Percentiles rank a stretch among this genome's conserved stretches.
Conservation (phyloP, 73 alveolate genomes). For the Urostyla sp. region DNA sequence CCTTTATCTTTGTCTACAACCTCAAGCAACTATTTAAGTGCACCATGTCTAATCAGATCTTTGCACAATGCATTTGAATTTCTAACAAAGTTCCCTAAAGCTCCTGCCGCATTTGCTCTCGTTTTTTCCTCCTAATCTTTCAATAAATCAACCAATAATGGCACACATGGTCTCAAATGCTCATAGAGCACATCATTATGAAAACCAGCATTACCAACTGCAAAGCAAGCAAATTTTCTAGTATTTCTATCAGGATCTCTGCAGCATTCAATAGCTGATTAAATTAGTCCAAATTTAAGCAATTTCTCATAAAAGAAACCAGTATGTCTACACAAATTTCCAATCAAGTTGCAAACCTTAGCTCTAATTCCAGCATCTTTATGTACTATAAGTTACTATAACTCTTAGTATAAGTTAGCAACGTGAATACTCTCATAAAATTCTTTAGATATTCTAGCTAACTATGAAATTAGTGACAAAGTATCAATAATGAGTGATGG, state of each 20-base stretch:
- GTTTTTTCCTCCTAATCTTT: constrained; percentile 98
- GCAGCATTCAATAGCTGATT: constrained; percentile 96
- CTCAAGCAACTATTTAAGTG: constrained; percentile 90
- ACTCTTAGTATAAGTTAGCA: constrained; percentile 86
- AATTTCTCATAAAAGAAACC: constrained; percentile 95
- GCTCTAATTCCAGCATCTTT: constrained; percentile 94
- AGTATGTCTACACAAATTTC: constrained; percentile 97
- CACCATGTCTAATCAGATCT: constrained; percentile 94
- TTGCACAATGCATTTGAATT: constrained; percentile 90
- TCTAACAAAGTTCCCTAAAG: constrained; percentile 97
- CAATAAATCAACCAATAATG: constrained; percentile 92
- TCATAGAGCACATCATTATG: constrained; percentile 95
- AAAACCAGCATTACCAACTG: constrained; percentile 99
- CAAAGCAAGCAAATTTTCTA: constrained; percentile 99
- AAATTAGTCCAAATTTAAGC: constrained; percentile 88
- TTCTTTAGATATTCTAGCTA: constrained; percentile 93
- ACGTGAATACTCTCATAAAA: constrained; percentile 92
- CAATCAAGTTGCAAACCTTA: constrained; percentile 97
- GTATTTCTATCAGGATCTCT: constrained; percentile 95
- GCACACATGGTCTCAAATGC: constrained; percentile 95
- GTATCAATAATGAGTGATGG: constrained; percentile 87
- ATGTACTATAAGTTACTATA: constrained; percentile 85
- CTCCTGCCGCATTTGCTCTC: constrained; percentile 99
- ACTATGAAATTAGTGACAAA: constrained; percentile 84
- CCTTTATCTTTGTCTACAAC: constrained; percentile 91